These are phyloP conservation scores for Rhododendron molle DNA, from an alignment of 148 eudicot genomes.

Conservation along the genomic window DNA sequence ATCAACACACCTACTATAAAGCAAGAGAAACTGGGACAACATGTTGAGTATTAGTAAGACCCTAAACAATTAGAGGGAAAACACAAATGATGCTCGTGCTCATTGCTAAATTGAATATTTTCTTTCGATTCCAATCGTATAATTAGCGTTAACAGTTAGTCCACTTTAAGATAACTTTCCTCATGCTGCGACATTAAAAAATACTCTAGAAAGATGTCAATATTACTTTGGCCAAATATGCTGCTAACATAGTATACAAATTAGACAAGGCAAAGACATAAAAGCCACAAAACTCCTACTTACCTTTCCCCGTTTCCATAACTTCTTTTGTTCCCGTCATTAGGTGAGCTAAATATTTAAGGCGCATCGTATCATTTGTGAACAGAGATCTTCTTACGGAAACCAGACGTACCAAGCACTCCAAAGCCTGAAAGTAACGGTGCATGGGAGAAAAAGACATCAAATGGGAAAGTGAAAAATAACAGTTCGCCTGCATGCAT, in stretches of 20 bases:
- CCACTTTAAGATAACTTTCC: background rate
- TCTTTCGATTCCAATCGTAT: background rate
- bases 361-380: slow-evolving; percentile 54
- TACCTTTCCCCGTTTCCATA: slow-evolving; percentile 84
- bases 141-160: background rate
- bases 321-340: slow-evolving; percentile 83
- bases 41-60: background rate
- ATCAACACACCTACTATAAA: background rate
- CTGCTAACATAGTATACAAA: background rate
- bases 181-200: background rate
- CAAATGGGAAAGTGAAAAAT: background rate
- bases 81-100: background rate
- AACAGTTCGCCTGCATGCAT: background rate
- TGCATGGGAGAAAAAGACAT: background rate
- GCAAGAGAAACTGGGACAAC: background rate
- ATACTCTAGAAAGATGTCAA: background rate
- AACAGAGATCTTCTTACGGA: slow-evolving; percentile 75
- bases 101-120: background rate
- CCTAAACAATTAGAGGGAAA: background rate
- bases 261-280: background rate
- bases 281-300: background rate
- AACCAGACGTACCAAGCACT: slow-evolving; percentile 81
- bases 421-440: slow-evolving; percentile 57
- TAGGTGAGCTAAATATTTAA: slow-evolving; percentile 59
- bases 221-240: background rate